Conservation (phyloP, 345 rosid genomes). For the Pugionium dolabratum region DNA sequence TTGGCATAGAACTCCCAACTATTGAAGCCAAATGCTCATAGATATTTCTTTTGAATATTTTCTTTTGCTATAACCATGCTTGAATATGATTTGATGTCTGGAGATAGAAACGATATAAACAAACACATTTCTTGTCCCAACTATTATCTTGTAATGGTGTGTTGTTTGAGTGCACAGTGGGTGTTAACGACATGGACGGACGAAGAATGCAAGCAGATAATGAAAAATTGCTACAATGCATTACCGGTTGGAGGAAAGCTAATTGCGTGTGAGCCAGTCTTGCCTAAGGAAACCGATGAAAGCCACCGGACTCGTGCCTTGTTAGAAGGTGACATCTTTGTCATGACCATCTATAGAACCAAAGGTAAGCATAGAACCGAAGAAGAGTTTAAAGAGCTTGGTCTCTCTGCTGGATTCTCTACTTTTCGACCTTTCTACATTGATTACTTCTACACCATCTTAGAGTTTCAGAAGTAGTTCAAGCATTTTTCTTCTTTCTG, state of each 20-base stretch:
- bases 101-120: not conserved
- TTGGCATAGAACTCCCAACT: not conserved
- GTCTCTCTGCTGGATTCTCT: constrained; percentile 64
- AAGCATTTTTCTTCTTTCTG: not conserved
- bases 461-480: constrained; percentile 73
- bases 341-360: constrained; percentile 76
- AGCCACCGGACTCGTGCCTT: constrained; percentile 79
- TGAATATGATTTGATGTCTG: not conserved
- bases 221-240: constrained; percentile 81
- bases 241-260: constrained; percentile 75
- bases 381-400: constrained; percentile 66
- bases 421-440: constrained; percentile 49
- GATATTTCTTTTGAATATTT: not conserved
- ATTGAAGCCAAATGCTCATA: not conserved
- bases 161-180: constrained; percentile 56
- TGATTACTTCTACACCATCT: constrained; percentile 66
- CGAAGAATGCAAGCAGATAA: constrained; percentile 71
- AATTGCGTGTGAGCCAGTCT: constrained; percentile 78
- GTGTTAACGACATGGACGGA: constrained; percentile 76
- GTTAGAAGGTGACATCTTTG: constrained; percentile 75
- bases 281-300: constrained; percentile 68
- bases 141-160: not conserved
- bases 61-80: not conserved
- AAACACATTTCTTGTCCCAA: not conserved
- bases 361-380: constrained; percentile 83